phyloP scores from a whole-genome alignment of 257 asterid genomes.

The Galeopsis tetrahit region DNA sequence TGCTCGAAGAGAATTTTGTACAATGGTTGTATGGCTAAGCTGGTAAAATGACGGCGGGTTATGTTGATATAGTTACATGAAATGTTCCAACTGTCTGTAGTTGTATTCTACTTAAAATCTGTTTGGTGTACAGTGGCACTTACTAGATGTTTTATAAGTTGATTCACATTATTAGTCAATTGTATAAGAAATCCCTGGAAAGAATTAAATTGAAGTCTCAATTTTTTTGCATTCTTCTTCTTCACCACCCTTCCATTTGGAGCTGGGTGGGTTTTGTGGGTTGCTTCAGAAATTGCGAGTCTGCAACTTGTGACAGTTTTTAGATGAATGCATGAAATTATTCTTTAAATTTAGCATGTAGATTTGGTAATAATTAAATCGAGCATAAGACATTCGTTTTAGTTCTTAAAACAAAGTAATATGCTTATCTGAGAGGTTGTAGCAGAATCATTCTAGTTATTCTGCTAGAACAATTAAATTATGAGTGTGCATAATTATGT shows the following conservation, averaged over 20 bases:
- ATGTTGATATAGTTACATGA: not conserved
- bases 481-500: not conserved
- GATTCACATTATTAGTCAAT: not conserved
- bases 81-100: not conserved
- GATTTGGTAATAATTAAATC: constrained; percentile 11
- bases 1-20: not conserved
- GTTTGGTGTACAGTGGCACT: not conserved
- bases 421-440: constrained; percentile 18
- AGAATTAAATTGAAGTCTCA: not conserved
- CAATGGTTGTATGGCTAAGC: not conserved
- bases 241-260: not conserved
- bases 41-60: not conserved
- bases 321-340: not conserved
- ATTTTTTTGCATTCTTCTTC: not conserved
- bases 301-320: not conserved
- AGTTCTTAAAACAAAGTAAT: not conserved
- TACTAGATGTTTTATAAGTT: not conserved
- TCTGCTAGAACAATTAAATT: not conserved
- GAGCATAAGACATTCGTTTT: not conserved
- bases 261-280: not conserved
- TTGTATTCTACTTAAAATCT: not conserved
- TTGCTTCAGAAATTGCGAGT: not conserved
- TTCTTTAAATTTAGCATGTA: not conserved
- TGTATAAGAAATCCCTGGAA: not conserved
- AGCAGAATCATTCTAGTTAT: not conserved